These are phyloP conservation scores for Daedaleopsis nitida DNA, from an alignment of 768 basidiomycete species.

Conservation along the genomic window DNA sequence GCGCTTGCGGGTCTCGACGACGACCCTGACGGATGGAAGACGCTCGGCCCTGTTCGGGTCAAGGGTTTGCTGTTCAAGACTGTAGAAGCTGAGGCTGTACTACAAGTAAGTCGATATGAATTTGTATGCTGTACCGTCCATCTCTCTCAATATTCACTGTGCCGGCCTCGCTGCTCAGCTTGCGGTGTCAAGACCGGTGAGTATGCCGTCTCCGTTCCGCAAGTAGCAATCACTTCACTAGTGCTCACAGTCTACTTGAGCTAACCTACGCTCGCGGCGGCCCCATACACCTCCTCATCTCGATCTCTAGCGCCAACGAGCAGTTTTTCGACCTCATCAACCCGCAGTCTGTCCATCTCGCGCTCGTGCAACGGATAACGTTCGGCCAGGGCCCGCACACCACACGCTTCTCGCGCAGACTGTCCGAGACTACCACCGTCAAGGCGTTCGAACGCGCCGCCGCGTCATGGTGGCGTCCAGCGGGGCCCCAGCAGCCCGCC, in stretches of 20 bases:
- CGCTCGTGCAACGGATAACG: slow-evolving; percentile 18
- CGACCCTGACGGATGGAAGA: slow-evolving; percentile 30
- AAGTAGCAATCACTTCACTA: neutral
- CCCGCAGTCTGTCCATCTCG: slow-evolving; percentile 12
- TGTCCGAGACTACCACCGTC: neutral
- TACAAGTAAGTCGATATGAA: slow-evolving; percentile 11
- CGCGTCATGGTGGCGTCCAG: slow-evolving; percentile 19
- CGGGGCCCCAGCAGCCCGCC: neutral
- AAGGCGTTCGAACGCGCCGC: slow-evolving; percentile 10
- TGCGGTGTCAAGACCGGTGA: slow-evolving; percentile 21
- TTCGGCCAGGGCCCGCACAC: slow-evolving; percentile 9
- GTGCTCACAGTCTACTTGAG: slow-evolving; percentile 2
- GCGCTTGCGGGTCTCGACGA: slow-evolving; percentile 25
- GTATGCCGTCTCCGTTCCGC: neutral
- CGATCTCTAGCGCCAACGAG: slow-evolving; percentile 13
- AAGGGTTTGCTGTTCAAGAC: slow-evolving; percentile 25
- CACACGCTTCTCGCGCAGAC: slow-evolving; percentile 6
- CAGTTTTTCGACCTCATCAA: slow-evolving; percentile 25
- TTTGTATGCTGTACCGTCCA: neutral
- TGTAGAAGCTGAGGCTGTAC: slow-evolving; percentile 12
- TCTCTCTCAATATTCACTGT: neutral
- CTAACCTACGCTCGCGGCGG: slow-evolving; percentile 26
- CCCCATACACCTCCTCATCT: slow-evolving; percentile 17
- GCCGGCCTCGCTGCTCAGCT: slow-evolving; percentile 2
- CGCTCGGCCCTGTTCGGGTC: slow-evolving; percentile 10